Evolutionary conservation across 345 rosid species (phyloP).

Genomic region (Hypericum perforatum): DNA sequence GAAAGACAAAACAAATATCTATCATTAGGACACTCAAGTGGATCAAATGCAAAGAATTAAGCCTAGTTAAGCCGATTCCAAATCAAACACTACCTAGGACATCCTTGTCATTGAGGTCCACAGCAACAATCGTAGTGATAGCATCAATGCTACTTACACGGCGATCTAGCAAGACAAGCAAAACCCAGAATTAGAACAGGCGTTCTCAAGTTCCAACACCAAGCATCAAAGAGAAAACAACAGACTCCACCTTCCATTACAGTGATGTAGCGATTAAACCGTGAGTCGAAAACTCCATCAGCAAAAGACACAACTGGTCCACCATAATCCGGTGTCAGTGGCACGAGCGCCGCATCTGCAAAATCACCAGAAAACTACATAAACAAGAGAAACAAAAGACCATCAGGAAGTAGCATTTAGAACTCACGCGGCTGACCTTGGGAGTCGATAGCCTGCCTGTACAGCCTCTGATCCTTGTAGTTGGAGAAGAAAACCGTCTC

Average conservation of each 20-base stretch:
- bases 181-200: neutral
- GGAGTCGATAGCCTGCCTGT: slow-evolving; percentile 39
- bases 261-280: slow-evolving; percentile 51
- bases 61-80: neutral
- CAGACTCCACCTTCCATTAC: slow-evolving; percentile 70
- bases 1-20: neutral
- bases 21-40: neutral
- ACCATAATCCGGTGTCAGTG: slow-evolving; percentile 81
- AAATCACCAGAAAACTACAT: neutral
- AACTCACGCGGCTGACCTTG: slow-evolving; percentile 24
- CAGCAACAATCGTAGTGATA: slow-evolving; percentile 44
- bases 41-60: slow-evolving; percentile 5
- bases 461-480: slow-evolving; percentile 79
- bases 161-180: slow-evolving; percentile 40
- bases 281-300: slow-evolving; percentile 75
- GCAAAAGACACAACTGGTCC: slow-evolving; percentile 57
- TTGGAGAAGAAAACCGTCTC: slow-evolving; percentile 65
- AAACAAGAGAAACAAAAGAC: neutral
- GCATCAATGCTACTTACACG: slow-evolving; percentile 47
- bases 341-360: slow-evolving; percentile 45
- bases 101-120: slow-evolving; percentile 33
- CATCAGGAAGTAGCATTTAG: neutral
- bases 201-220: neutral
- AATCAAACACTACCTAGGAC: slow-evolving; percentile 38
- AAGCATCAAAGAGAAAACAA: neutral